Evolutionary conservation across 176 grass and related monocot genomes (phyloP), one percentile per base, ranked within the genome.

Genomic region (Phoenix dactylifera): DNA sequence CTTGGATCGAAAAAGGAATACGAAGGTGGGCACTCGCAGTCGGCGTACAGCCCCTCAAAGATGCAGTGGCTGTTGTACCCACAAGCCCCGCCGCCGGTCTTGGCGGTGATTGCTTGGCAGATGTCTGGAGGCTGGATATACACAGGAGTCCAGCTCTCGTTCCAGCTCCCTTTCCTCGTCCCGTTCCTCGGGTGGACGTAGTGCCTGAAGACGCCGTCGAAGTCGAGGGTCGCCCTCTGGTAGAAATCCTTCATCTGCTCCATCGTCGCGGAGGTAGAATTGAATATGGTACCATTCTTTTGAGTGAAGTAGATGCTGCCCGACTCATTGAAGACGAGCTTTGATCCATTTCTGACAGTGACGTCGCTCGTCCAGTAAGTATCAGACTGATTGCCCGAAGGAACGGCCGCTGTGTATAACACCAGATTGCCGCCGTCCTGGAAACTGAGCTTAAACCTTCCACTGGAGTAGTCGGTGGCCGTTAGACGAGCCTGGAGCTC

Each of bases 191-290:
- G 86, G 55, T 79, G 63, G 3, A 70, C 18, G 53, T 89, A 89
- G 22, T 82, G 86, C 53, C 82, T 44, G 57, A 85, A 76, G 2
- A 73, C 74, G 1, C 82, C 86, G 18, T 85, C 86, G 12, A 59
- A 58, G 16, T 89, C 78, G 22, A 89, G 58, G 16, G 66, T 85
- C 1, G 74, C 82, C 18, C 86, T 79, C 18, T 79, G 71, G 67
- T 85, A 89, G 66, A 58, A 85, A 10, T 69, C 54, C 3, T 2
- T 50, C 16, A 22, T 35, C 1, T 50, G 54, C 9, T 29, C 2
- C 18, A 18, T 18, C 1, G 0, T 19, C 3, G 5, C 60, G 0
- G 26, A 24, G n/a, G 73, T 77, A 3, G 84, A 32, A 16, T 50
- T 51, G 2, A 58, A 7, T 12, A 18, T 19, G 6, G 55, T 62